These are phyloP conservation scores for Candida sojae DNA, from an alignment of 1,139 yeast species.

Conservation along the genomic window DNA sequence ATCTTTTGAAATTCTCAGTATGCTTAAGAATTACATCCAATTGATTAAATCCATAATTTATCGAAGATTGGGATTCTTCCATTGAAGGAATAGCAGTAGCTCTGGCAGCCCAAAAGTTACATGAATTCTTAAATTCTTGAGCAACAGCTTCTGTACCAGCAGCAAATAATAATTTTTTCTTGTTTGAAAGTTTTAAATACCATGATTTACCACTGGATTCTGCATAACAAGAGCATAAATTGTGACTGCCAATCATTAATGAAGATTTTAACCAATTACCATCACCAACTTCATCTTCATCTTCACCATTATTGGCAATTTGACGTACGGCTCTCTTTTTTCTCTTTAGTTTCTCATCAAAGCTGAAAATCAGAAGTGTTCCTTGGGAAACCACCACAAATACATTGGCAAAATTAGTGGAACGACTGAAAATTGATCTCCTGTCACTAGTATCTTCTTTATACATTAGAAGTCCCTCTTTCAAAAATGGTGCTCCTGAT, in stretches of 20 bases:
- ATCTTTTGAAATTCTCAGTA: conserved; percentile 36
- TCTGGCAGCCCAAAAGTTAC: conserved; percentile 91
- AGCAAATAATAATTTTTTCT: conserved; percentile 47
- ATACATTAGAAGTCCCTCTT: conserved; percentile 67
- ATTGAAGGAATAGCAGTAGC: conserved; percentile 75
- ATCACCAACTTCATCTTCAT: conserved; percentile 48
- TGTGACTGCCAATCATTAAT: conserved; percentile 48
- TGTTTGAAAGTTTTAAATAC: conserved; percentile 43
- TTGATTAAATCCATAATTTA: conserved; percentile 81
- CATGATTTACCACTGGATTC: conserved; percentile 31
- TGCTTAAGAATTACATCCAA: conserved; percentile 38
- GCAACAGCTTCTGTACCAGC: conserved; percentile 74
- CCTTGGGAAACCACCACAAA: conserved; percentile 63
- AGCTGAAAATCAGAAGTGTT: conserved; percentile 54
- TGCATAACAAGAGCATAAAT: conserved; percentile 53
- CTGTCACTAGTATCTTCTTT: conserved; percentile 14
- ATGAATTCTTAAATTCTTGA: conserved; percentile 67
- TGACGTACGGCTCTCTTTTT: conserved; percentile 37
- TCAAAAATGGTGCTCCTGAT: conserved; percentile 76
- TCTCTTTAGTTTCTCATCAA: conserved; percentile 48
- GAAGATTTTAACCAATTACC: conserved; percentile 68
- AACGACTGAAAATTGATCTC: conserved; percentile 23
- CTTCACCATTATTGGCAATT: conserved; percentile 18
- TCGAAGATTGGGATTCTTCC: conserved; percentile 63
- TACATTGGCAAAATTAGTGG: conserved; percentile 42